Percentiles rank a stretch among this genome's conserved stretches.
Conservation (phyloP, 306 rosid species). For the Cucurbita pepo region DNA sequence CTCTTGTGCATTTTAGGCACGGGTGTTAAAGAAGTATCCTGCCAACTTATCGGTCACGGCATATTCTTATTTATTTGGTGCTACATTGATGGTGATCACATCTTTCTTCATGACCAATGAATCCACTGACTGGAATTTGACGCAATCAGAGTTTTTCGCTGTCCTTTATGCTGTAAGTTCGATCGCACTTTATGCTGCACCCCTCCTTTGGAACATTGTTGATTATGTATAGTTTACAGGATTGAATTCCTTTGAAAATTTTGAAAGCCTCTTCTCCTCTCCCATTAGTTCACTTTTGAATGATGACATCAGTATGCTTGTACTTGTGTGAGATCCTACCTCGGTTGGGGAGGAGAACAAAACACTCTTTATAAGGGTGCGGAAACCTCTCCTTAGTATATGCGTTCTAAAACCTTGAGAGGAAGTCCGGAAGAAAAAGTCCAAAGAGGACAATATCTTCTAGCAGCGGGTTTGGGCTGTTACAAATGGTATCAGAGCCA, state of each 20-base stretch:
- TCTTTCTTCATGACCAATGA: conserved; percentile 40
- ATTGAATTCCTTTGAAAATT: neutral
- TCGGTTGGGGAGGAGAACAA: no score
- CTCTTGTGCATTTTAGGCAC: conserved; percentile 53
- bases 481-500: no score
- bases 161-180: conserved; percentile 56
- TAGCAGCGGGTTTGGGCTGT: no score
- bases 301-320: neutral
- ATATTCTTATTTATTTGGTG: conserved; percentile 65
- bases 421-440: no score
- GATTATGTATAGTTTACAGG: neutral
- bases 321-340: no score
- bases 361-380: no score
- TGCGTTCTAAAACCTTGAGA: no score
- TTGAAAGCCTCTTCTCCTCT: neutral
- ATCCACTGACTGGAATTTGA: conserved; percentile 63
- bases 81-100: conserved; percentile 44
- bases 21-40: conserved; percentile 57
- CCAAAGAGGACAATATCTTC: no score
- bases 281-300: neutral
- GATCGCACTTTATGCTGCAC: neutral
- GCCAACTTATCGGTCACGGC: conserved; percentile 79
- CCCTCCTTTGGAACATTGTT: neutral
- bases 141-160: conserved; percentile 53
- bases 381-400: no score